Evolutionary conservation across 345 rosid genomes (phyloP).

Genomic region (Geranium rotundifolium): DNA sequence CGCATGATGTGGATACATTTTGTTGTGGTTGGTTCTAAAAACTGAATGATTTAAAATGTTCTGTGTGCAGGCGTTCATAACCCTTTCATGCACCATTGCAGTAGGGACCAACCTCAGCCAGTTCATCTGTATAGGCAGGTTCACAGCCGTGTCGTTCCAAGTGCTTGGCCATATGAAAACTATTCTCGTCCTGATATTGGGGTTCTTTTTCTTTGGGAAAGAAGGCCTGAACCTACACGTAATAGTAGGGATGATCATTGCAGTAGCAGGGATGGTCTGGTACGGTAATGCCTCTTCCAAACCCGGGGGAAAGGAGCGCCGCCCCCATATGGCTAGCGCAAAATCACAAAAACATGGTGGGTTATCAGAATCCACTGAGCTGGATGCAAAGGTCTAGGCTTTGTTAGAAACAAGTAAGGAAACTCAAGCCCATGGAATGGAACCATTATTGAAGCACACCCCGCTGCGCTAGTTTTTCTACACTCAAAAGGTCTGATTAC

Average conservation of each 20-base stretch:
- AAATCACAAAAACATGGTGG: slow-evolving; percentile 43
- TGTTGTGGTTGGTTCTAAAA: too few relatives aligned
- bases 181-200: slow-evolving; percentile 70
- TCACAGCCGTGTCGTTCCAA: slow-evolving; percentile 94
- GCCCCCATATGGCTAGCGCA: slow-evolving; percentile 39
- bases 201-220: slow-evolving; percentile 82
- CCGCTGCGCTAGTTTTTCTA: too few relatives aligned
- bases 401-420: too few relatives aligned
- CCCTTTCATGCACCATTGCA: slow-evolving; percentile 77
- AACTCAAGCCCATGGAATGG: slow-evolving; percentile 1
- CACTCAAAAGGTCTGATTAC: neutral
- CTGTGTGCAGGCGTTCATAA: slow-evolving; percentile 56
- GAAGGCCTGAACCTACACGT: slow-evolving; percentile 90
- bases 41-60: slow-evolving; percentile 6
- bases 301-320: slow-evolving; percentile 94
- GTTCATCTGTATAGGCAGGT: slow-evolving; percentile 94
- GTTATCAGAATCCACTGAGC: slow-evolving; percentile 32
- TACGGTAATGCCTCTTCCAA: slow-evolving; percentile 90
- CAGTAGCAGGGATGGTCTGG: slow-evolving; percentile 87
- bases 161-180: slow-evolving; percentile 99
- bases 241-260: slow-evolving; percentile 75
- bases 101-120: slow-evolving; percentile 99
- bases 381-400: slow-evolving; percentile 56
- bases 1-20: too few relatives aligned
- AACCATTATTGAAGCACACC: slow-evolving; percentile 8